Base-by-base conservation (phyloP, 164 flowering plant species). In the Paratinospora sagittata region DNA sequence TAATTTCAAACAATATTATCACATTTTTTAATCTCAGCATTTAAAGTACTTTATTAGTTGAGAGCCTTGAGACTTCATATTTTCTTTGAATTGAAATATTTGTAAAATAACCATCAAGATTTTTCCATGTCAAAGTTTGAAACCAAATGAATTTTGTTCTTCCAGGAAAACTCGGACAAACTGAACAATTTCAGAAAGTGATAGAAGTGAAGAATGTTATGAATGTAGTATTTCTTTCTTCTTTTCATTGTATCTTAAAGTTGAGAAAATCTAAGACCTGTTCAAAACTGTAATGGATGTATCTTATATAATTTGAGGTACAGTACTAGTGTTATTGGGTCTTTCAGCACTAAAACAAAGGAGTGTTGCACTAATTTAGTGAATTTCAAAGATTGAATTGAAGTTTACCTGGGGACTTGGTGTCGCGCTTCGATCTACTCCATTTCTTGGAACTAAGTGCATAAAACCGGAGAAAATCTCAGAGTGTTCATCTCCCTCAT, bases 361-460 rank as follows among this genome's bases (percentile, higher is more conserved):
- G 5, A 11, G 10, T 3, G 16, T 49, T 49, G 17, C 13, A 49
- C 0, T 49, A 7, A 52, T 16, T 19, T 17, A 13, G 16, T 52
- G 58, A 0, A 33, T 30, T n/a, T 23, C 9, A 30, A 61, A 67
- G 62, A 27, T 41, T 17, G 52, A 23, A 64, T 16, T 11, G 19
- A 39, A 39, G 9, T 68, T 69, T 82, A 93, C 96, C 91, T 84
- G 90, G 37, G 94, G 94, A 78, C 90, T 91, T 11, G 89, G 82
- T 62, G 89, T 84, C 43, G 75, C 60, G 67, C 85, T 87, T 73
- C 83, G 74, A 13, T 68, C 24, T 21, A 27, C 70, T 60, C 82
- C 76, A 74, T 84, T 73, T 68, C 79, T 70, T 19, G 80, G 79
- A 79, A 76, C 82, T 71, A 73, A 76, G 1, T 66, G 87, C 68